Base-by-base conservation (phyloP, 176 grass and related monocot species). In the Musa beccarii region DNA sequence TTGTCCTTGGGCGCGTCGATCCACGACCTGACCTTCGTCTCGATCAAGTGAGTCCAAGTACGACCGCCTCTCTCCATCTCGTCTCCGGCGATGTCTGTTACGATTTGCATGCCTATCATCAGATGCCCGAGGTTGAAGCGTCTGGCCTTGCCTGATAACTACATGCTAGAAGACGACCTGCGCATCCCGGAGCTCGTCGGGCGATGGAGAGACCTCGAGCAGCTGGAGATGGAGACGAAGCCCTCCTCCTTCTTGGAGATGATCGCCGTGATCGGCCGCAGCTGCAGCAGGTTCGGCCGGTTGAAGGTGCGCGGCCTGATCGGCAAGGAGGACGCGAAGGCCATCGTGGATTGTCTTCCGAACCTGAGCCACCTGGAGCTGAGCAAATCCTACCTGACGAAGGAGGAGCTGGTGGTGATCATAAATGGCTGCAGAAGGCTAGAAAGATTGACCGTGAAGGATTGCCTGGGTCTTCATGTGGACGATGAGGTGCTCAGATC, bases 351-450 rank as follows among this genome's bases (percentile, higher is more conserved):
- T 23, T 74, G 72, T 1, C 53, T 74, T 1, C 72, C 53, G 72
- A 53, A 56, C 10, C 21, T 74, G 52, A 74, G 12, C 53, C 72
- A 74, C 52, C 9, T 74, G 72, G 72, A 74, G 72, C 53, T 74
- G 72, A 74, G 72, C 72, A 74, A 74, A 6, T 74, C 72, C 21
- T 74, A 74, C 53, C 11, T 74, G 52, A 74, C 72, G 23, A 74
- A 74, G 72, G 53, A 74, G 3, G 72, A 74, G 72, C 24, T 74
- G 53, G 9, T 57, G 72, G 52, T 74, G 22, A 29, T 74, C 72
- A 59, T 74, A 23, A 28, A 17, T 3, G 72, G 72, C 12, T 74
- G 72, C 72, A 16, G 72, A 9, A 56, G 26, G 23, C 20, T 74
- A 23, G 72, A 74, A 12, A 26, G 53, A 24, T 74, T 74, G 72